A percentile compares a stretch with the other conserved stretches of the same genome.
These are phyloP conservation scores for Colletotrichum zoysiae DNA, from an alignment of 2,329 filamentous ascomycete genomes.

Conservation along the genomic window DNA sequence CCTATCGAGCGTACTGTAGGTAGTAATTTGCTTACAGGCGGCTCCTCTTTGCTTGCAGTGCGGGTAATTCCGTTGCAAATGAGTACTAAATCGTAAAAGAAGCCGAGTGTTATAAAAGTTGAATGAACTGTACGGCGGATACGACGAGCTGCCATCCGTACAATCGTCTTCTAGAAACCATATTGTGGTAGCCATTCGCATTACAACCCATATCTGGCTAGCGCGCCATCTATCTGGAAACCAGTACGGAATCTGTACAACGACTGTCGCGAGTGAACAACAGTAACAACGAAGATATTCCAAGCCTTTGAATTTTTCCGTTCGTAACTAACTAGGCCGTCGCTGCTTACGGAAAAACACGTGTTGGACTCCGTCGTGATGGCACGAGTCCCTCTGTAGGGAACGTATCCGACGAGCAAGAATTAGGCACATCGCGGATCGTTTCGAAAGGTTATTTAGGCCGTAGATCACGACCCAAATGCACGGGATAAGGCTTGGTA, in stretches of 20 bases:
- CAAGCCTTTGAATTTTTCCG: not conserved
- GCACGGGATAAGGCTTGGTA: constrained; percentile 19
- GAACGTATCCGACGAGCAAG: not conserved
- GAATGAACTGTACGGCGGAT: constrained; percentile 5
- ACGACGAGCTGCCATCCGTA: too few species aligned
- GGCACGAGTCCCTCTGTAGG: not conserved
- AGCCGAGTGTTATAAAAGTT: not conserved
- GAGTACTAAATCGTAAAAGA: constrained; percentile 5
- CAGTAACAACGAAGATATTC: not conserved
- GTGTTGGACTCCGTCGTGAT: not conserved
- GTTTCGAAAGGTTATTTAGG: not conserved
- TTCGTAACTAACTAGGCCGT: too few species aligned
- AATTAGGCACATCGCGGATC: not conserved
- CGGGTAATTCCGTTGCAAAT: not conserved
- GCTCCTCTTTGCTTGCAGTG: not conserved
- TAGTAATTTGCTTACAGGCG: not conserved
- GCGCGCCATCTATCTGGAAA: not conserved
- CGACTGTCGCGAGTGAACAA: not conserved
- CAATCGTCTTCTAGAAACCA: not conserved
- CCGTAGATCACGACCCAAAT: constrained; percentile 17
- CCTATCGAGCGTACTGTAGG: not conserved
- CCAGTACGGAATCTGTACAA: not conserved
- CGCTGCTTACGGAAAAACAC: not conserved
- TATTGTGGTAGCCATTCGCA: not conserved
- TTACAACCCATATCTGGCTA: not conserved